Evolutionary conservation across 495 filamentous ascomycete species (phyloP), one percentile per base, ranked within the genome.

Genomic region (Penicillium pulvis): DNA sequence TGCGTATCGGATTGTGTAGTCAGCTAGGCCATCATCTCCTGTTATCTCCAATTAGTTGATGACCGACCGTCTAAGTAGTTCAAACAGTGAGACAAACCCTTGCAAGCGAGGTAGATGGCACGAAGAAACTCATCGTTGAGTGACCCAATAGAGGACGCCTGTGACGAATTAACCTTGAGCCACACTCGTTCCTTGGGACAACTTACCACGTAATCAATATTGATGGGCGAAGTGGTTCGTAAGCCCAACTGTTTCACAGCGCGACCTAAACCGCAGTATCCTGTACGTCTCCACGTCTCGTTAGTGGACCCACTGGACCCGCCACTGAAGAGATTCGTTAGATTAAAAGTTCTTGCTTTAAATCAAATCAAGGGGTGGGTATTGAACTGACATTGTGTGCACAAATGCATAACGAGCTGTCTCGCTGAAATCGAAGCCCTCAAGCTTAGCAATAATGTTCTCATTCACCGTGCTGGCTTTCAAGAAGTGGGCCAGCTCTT

Each of bases 111-210:
- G 66, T 96, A 94, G 6, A 98, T 75, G 1, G 81, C 81, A 46
- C 80, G 77, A 16, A 97, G 66, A 51, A 94, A 86, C 8, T 84
- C 79, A 19, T 80, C 72, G 19, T 86, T 90, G 6, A 96, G 65
- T 1, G 85, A 83, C 10, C 94, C 94, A 6, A 98, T 65, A 0
- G 94, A 97, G 0, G 93, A 89, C 17, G 89, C 79, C 80, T 93
- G 69, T 28, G 42, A 20, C 5, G 14, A 17, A 0, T 62, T 39
- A 72, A 51, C 64, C 26, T 12, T 39, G 6, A 45, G 9, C 4
- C 5, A 36, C 33, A 10, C 36, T 1, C 9, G 7, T 19, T 17
- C 14, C 43, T 16, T 54, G 10, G n/a, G 16, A 0, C 19, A 24
- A 62, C 79, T 45, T 71, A 83, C 81, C 47, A 89, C 76, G 48